Evolutionary conservation across 768 basidiomycete species (phyloP).

Genomic region (Mycena vulgaris): DNA sequence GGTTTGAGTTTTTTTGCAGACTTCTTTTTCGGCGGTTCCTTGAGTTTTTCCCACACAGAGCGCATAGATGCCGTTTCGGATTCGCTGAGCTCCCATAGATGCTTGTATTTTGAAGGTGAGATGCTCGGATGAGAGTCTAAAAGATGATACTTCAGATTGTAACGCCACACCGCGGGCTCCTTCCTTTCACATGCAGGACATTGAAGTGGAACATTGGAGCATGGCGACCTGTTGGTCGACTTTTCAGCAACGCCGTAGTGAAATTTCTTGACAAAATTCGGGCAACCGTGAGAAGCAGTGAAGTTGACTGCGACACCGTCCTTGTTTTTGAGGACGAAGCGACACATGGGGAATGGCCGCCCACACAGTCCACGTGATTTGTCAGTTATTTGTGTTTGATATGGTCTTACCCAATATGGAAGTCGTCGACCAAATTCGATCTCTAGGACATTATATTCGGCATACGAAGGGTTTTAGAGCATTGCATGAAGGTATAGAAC

Average conservation of each 20-base stretch:
- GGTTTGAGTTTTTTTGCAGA: neutral
- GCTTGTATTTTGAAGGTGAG: neutral
- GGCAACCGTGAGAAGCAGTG: neutral
- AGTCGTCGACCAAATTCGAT: too few relatives aligned
- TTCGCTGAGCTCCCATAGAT: neutral
- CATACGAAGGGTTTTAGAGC: too few relatives aligned
- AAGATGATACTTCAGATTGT: slow-evolving; percentile 14
- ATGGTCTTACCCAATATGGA: too few relatives aligned
- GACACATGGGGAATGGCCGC: slow-evolving; percentile 18
- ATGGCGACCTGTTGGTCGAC: neutral
- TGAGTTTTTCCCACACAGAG: neutral
- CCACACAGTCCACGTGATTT: slow-evolving; percentile 49
- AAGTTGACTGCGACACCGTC: neutral
- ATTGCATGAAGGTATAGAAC: too few relatives aligned
- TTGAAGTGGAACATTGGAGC: slow-evolving; percentile 14
- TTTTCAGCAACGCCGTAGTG: neutral
- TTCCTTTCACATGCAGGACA: neutral
- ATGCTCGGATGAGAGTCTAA: neutral
- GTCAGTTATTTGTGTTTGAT: too few relatives aligned
- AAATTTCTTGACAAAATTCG: neutral
- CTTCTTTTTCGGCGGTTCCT: neutral
- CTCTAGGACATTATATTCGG: too few relatives aligned
- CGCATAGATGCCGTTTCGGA: neutral
- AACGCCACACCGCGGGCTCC: slow-evolving; percentile 14
- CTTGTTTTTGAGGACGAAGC: neutral